Evolutionary conservation across 2,329 filamentous ascomycete species (phyloP), one percentile per base, ranked within the genome.

Genomic region (Venturia aucupariae): DNA sequence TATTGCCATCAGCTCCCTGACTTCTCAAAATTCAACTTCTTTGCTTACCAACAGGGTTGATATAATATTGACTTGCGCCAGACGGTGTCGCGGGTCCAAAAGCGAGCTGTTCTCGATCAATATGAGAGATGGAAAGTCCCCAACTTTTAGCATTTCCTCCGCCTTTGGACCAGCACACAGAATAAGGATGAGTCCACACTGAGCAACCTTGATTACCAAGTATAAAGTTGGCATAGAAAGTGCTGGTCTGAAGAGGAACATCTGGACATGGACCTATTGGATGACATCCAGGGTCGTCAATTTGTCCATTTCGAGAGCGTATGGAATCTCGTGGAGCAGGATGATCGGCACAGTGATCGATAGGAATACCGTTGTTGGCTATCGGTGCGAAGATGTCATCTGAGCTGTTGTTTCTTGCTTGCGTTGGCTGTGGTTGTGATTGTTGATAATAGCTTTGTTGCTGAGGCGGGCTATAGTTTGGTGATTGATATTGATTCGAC

Each of bases 31-130:
- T 76, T 32, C 91, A 83, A 38, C 97, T 72, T 1, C 89, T 90
- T 70, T 94, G 88, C 32, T 95, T 88, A 0, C 89, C 89, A 54
- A 94, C 79, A 0, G 93, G 92, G 70, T 90, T 94, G 72, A 88
- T 82, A 69, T 90, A 97, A 72, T 88, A 97, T 35, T 82, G 77
- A 35, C 51, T 59, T 15, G 38, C 1, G 82, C 81, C 4, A 77
- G 66, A 81, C 80, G 5, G 82, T 70, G 51, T 71, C 67, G 10
- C 70, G 64, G 74, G 78, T 10, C 90, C 91, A 71, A 84, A 89
- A 0, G 86, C 86, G 64, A 88, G 77, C 73, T 94, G 86, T 44
- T 77, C 77, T 0, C 82, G 77, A 61, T 93, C 88, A 13, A 87
- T 81, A 71, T 96, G 91, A 10, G 88, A 87, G 62, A 96, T 82